Percentiles rank a stretch among this genome's conserved stretches.
Conservation (phyloP, 108 stramenopile genomes). For the Thalassiosira profunda region DNA sequence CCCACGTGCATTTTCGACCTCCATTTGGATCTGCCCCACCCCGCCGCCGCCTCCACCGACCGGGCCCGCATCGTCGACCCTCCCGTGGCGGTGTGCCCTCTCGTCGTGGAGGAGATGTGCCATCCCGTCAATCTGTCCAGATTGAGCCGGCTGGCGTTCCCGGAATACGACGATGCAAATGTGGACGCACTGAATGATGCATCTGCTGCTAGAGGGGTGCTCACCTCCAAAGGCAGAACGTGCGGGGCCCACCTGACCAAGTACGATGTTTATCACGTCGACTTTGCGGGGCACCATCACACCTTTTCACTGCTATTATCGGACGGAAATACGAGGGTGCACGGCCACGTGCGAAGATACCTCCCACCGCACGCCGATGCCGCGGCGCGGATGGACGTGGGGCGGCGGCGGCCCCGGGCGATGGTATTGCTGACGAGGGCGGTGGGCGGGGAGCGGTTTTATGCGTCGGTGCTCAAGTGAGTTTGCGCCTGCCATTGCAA, state of each 20-base stretch:
- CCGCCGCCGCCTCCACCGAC: slow-evolving; percentile 42
- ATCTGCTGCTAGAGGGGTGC: background rate
- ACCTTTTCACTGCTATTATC: slow-evolving; percentile 75
- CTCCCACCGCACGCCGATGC: slow-evolving; percentile 60
- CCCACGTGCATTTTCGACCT: slow-evolving; percentile 64
- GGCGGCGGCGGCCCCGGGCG: slow-evolving; percentile 80
- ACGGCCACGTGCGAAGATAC: slow-evolving; percentile 85
- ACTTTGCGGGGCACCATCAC: slow-evolving; percentile 67
- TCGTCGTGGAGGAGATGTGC: slow-evolving; percentile 48
- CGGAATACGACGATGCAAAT: slow-evolving; percentile 69
- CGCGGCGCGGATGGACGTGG: slow-evolving; percentile 71
- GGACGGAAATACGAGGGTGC: slow-evolving; percentile 59
- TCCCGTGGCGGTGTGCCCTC: slow-evolving; percentile 20
- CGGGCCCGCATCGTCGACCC: slow-evolving; percentile 35
- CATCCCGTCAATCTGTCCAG: slow-evolving; percentile 45
- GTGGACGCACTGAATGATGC: background rate
- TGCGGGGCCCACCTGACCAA: slow-evolving; percentile 51
- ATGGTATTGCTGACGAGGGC: slow-evolving; percentile 79
- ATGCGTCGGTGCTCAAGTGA: slow-evolving; percentile 76
- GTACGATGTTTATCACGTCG: slow-evolving; percentile 71
- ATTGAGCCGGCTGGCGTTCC: slow-evolving; percentile 75
- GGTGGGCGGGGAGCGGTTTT: slow-evolving; percentile 76
- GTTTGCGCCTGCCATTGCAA: too few species aligned
- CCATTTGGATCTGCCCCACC: slow-evolving; percentile 86
- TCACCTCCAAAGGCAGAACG: slow-evolving; percentile 13